Conservation (phyloP, 306 rosid genomes). For the Cucurbita moschata region DNA sequence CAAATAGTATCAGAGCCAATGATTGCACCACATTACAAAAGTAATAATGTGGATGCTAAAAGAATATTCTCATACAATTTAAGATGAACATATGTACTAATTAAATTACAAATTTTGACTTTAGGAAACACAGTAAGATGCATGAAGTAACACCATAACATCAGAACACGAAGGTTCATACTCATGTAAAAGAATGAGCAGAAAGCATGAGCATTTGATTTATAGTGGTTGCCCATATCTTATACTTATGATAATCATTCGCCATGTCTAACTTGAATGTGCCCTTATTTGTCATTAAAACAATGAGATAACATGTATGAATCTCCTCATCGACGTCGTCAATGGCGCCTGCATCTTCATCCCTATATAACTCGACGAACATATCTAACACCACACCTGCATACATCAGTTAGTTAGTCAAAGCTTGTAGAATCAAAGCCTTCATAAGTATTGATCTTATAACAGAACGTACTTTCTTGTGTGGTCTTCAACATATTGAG, state of each 20-base stretch:
- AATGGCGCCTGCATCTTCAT: conserved; percentile 21
- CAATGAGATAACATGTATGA: conserved; percentile 64
- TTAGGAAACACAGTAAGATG: neutral
- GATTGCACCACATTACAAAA: too few relatives aligned
- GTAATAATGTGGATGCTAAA: too few relatives aligned
- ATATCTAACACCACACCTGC: neutral
- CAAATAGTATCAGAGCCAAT: too few relatives aligned
- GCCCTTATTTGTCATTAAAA: conserved; percentile 58
- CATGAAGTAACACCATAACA: neutral
- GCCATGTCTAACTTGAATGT: conserved; percentile 79
- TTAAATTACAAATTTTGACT: neutral
- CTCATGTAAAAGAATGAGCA: conserved; percentile 53
- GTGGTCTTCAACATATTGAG: conserved; percentile 44
- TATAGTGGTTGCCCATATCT: conserved; percentile 60
- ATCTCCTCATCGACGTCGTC: conserved; percentile 17
- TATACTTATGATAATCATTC: conserved; percentile 49
- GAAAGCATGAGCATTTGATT: conserved; percentile 63
- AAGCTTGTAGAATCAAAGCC: neutral
- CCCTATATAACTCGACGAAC: conserved; percentile 10
- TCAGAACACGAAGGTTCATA: neutral
- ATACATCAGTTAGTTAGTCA: neutral
- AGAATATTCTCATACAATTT: neutral
- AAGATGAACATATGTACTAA: neutral
- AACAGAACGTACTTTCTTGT: conserved; percentile 37
- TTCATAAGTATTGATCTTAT: neutral